Conservation (phyloP, 1,284 basidiomycete genomes). For the Cutaneotrichosporon spelunceum region DNA sequence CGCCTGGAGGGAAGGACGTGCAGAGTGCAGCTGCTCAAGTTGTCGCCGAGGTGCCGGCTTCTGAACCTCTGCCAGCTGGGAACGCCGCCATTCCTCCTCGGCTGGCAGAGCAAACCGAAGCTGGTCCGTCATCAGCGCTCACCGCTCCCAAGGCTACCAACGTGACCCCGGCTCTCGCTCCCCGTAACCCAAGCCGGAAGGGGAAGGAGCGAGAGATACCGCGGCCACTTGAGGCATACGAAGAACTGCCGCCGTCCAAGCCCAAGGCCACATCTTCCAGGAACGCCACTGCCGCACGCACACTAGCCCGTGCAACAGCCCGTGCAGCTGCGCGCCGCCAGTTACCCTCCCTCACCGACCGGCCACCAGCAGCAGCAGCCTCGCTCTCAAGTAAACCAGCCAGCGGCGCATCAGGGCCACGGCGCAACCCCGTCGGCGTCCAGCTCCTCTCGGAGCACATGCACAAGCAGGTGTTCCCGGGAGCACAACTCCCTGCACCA, state of each 20-base stretch:
- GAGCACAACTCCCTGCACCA: slow-evolving; percentile 63
- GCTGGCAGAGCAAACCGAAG: background rate
- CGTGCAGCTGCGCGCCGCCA: background rate
- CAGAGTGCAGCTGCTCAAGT: background rate
- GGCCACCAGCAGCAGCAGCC: background rate
- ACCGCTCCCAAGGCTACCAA: background rate
- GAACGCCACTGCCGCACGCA: background rate
- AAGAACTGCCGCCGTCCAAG: background rate
- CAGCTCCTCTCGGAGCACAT: slow-evolving; percentile 79
- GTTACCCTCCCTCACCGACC: background rate
- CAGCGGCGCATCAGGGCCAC: slow-evolving; percentile 1
- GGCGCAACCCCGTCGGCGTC: slow-evolving; percentile 81
- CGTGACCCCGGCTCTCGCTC: background rate
- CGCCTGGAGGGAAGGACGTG: background rate
- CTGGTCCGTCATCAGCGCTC: background rate
- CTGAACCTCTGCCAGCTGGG: background rate
- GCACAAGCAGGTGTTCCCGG: slow-evolving; percentile 80
- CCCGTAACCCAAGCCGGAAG: slow-evolving; percentile 15
- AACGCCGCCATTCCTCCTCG: background rate
- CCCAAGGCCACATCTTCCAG: background rate
- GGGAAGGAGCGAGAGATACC: slow-evolving; percentile 30
- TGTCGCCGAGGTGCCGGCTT: background rate
- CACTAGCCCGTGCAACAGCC: background rate
- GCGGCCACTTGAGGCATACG: background rate
- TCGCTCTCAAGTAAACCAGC: background rate